Percentiles rank a stretch among this genome's conserved stretches.
phyloP scores from a whole-genome alignment of 306 rosid species.

The Quercus wislizeni region DNA sequence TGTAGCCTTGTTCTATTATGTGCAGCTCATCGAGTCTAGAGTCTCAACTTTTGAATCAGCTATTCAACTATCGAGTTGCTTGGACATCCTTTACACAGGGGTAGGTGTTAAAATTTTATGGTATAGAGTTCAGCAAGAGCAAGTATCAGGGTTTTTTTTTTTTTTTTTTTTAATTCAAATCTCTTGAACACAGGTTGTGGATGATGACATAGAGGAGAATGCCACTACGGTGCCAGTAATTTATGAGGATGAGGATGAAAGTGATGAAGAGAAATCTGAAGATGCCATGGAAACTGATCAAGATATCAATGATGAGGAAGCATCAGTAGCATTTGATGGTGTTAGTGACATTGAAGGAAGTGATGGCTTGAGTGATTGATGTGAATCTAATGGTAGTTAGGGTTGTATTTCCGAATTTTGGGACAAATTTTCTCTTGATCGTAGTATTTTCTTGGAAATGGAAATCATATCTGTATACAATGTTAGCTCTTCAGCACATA shows the following conservation, averaged over 20 bases:
- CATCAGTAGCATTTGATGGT: slow-evolving; percentile 34
- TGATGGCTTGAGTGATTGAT: slow-evolving; percentile 41
- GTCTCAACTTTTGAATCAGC: slow-evolving; percentile 65
- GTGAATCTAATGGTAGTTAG: neutral
- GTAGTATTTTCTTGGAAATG: neutral
- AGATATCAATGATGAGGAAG: slow-evolving; percentile 32
- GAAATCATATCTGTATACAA: neutral
- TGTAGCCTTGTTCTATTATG: neutral
- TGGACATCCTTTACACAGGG: slow-evolving; percentile 58
- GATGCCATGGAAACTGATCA: slow-evolving; percentile 72
- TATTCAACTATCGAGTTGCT: slow-evolving; percentile 61
- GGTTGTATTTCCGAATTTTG: neutral
- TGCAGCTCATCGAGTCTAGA: slow-evolving; percentile 79
- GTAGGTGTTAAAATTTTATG: slow-evolving; percentile 31
- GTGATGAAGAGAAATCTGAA: slow-evolving; percentile 54
- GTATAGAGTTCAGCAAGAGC: neutral
- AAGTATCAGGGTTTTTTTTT: neutral
- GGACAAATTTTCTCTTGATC: neutral
- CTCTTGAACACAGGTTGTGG: slow-evolving; percentile 48
- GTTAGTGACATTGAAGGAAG: slow-evolving; percentile 46
- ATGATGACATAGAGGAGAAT: slow-evolving; percentile 46
- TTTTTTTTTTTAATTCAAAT: neutral
- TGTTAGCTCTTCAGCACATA: too few relatives aligned
- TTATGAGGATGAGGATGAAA: slow-evolving; percentile 57
- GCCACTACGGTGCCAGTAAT: slow-evolving; percentile 40